These are phyloP conservation scores for Lactuca sativa DNA, from an alignment of 129 eudicot genomes.

Conservation along the genomic window DNA sequence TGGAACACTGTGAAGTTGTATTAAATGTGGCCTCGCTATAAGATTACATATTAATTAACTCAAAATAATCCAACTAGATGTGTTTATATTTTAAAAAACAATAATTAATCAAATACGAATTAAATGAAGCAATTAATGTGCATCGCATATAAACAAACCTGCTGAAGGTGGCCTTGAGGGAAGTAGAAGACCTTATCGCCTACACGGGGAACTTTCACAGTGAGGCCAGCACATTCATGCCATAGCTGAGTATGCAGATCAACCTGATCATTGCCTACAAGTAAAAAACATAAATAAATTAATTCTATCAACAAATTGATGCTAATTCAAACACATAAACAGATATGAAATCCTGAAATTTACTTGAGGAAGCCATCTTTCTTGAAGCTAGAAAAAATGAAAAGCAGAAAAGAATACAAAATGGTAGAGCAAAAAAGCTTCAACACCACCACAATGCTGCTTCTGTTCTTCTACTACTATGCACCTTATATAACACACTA, in stretches of 20 bases:
- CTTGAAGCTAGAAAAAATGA: conserved; percentile 10
- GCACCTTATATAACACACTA: conserved; percentile 2
- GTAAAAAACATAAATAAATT: not conserved
- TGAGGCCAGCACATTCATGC: conserved; percentile 38
- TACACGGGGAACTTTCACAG: conserved; percentile 22
- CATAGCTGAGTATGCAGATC: conserved; percentile 33
- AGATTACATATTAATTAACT: conserved; percentile 2
- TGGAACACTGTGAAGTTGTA: not conserved
- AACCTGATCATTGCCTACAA: conserved; percentile 23
- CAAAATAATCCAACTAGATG: not conserved
- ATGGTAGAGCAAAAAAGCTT: not conserved
- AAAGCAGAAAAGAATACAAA: not conserved
- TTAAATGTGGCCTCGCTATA: not conserved
- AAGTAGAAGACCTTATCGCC: conserved; percentile 41
- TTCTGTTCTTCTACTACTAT: conserved; percentile 7
- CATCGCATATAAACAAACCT: conserved; percentile 24
- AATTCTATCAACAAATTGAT: not conserved
- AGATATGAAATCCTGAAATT: not conserved
- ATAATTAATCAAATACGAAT: not conserved
- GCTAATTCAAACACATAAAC: not conserved
- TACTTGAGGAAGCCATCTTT: conserved; percentile 21
- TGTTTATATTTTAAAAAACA: not conserved
- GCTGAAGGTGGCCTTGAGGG: conserved; percentile 45
- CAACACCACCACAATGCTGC: conserved; percentile 2
- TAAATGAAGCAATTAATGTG: no score